Base-by-base conservation (phyloP, 2,329 filamentous ascomycete species). In the Colletotrichum tropicale region DNA sequence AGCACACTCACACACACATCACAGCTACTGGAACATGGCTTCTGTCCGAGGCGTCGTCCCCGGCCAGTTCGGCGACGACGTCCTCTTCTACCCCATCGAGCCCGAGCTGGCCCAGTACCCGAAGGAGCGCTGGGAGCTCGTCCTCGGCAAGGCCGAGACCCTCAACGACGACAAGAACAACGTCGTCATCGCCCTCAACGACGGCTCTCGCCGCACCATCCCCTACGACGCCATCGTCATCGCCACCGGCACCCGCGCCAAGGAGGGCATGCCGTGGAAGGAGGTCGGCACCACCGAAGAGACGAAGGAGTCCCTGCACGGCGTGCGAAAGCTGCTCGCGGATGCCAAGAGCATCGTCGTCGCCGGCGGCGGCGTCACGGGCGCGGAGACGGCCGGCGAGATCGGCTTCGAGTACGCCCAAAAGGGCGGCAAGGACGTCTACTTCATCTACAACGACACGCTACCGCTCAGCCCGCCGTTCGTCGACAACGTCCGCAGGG, bases 1-100 rank as follows among this genome's bases (percentile, higher is more conserved):
- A 26, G 6, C 15, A 36, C n/a, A 64, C 34, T 15, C 24, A 70
- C 69, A 77, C 75, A 77, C 75, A 0, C 10, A 28, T 24, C 87
- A 89, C 78, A 89, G 91, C 78, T 91, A 86, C 83, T 91, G 89
- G 89, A 91, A 90, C 78, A 77, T 91, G 8, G 89, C 89, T 1
- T 87, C 89, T 3, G 87, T 89, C n/a, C 88, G 89, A 48, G 88
- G 88, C 77, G 85, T 91, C 52, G 84, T 91, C 26, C 89, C 89
- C 1, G 87, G 85, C 32, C 81, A 84, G 38, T 82, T 90, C 70
- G 83, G 84, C 18, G 87, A 90, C 75, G 84, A 88, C 8, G 81
- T 88, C 73, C 84, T 90, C 66, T 87, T 88, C 80, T 78, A 83
- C 56, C 86, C 89, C 10, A 87, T 91, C 70, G 81, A 83, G 58